These are phyloP conservation scores for Alternaria rosae DNA, from an alignment of 2,329 filamentous ascomycete genomes.

Conservation along the genomic window DNA sequence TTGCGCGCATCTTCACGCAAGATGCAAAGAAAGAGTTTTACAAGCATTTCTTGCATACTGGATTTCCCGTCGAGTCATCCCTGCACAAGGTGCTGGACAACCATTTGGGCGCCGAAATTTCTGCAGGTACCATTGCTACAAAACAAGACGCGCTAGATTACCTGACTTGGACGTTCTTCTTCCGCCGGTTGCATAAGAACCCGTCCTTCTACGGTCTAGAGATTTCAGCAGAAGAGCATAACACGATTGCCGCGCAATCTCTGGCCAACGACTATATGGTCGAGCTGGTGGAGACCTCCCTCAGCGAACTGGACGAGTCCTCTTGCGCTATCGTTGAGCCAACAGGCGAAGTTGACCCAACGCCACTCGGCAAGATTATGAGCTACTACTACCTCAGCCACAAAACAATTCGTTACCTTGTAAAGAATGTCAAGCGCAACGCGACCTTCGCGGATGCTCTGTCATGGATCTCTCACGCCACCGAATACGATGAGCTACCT, in stretches of 20 bases:
- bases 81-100: constrained; percentile 97
- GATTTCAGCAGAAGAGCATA: constrained; percentile 91
- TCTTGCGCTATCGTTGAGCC: constrained; percentile 82
- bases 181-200: constrained; percentile 95
- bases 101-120: constrained; percentile 93
- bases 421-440: constrained; percentile 75
- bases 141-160: constrained; percentile 99
- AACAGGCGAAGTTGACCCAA: constrained; percentile 89
- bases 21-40: constrained; percentile 99
- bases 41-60: constrained; percentile 98
- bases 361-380: constrained; percentile 96
- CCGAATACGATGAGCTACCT: constrained; percentile 96
- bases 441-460: constrained; percentile 83
- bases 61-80: constrained; percentile 96
- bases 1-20: constrained; percentile 96
- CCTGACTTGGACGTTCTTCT: constrained; percentile 99
- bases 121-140: constrained; percentile 87
- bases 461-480: constrained; percentile 90
- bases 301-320: constrained; percentile 81
- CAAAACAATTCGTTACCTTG: constrained; percentile 87
- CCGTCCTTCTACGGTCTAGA: constrained; percentile 97
- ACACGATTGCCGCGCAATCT: constrained; percentile 82
- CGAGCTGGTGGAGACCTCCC: constrained; percentile 84
- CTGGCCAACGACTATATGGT: constrained; percentile 95
- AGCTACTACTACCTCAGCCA: constrained; percentile 98